Conservation (phyloP, 805 yeast species). For the Cyberlindnera veronae region DNA sequence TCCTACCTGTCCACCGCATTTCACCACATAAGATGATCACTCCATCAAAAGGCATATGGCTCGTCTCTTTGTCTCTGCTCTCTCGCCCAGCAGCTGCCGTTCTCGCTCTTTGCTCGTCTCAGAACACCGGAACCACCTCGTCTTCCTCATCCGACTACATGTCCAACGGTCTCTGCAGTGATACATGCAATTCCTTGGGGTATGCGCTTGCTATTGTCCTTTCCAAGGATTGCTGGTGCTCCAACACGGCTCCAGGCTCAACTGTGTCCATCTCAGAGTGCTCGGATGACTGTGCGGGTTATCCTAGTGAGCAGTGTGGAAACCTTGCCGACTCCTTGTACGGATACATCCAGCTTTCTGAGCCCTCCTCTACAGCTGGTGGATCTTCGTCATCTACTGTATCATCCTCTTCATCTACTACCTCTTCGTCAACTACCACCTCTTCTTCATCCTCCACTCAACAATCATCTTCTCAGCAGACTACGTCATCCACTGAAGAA, state of each 20-base stretch:
- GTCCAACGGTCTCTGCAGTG: slow-evolving; percentile 51
- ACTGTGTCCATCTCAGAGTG: slow-evolving; percentile 35
- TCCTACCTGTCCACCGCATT: too few species aligned
- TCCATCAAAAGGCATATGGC: background rate
- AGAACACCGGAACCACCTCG: slow-evolving; percentile 35
- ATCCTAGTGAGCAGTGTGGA: slow-evolving; percentile 42
- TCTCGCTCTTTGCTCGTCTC: slow-evolving; percentile 32
- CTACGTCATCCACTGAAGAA: too few species aligned
- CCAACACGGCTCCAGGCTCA: slow-evolving; percentile 45
- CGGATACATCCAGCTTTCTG: slow-evolving; percentile 44
- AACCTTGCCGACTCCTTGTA: slow-evolving; percentile 39
- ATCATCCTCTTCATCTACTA: background rate
- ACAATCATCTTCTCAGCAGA: slow-evolving; percentile 1
- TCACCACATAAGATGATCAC: too few species aligned
- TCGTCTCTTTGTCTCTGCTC: slow-evolving; percentile 1
- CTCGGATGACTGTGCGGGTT: slow-evolving; percentile 42
- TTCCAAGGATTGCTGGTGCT: slow-evolving; percentile 58
- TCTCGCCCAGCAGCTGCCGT: slow-evolving; percentile 1
- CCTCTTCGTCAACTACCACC: slow-evolving; percentile 2
- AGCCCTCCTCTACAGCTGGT: slow-evolving; percentile 1
- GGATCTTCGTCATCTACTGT: background rate
- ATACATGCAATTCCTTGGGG: slow-evolving; percentile 37
- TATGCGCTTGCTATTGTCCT: slow-evolving; percentile 53
- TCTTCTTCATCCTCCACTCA: slow-evolving; percentile 8
- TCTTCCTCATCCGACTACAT: slow-evolving; percentile 26